Conservation (phyloP, 1,284 basidiomycete species). For the Lentinula novae-zelandiae region DNA sequence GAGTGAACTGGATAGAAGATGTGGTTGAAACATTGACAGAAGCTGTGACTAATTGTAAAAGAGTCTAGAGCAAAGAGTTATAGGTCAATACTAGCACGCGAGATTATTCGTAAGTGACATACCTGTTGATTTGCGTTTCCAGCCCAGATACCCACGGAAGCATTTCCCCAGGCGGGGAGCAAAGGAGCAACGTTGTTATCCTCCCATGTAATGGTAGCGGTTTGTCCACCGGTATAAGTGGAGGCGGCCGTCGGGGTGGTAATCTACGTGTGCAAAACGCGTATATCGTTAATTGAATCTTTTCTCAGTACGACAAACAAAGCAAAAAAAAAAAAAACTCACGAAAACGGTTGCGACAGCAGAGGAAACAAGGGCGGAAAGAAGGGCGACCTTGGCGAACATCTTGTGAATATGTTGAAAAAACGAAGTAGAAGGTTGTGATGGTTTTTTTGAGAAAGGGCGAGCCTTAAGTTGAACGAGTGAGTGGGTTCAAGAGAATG, state of each 20-base stretch:
- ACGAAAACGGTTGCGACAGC: constrained; percentile 60
- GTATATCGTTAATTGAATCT: not conserved
- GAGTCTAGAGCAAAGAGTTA: constrained; percentile 38
- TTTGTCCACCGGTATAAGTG: constrained; percentile 55
- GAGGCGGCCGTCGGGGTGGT: constrained; percentile 56
- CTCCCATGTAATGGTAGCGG: constrained; percentile 62
- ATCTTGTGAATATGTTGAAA: constrained; percentile 2
- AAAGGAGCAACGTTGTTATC: constrained; percentile 56
- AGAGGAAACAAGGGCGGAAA: constrained; percentile 52
- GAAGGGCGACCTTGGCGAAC: constrained; percentile 28
- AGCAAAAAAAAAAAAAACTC: constrained; percentile 24
- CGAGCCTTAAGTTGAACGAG: not conserved
- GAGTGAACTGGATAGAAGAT: constrained; percentile 51
- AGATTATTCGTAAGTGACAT: constrained; percentile 9
- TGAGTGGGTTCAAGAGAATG: not conserved
- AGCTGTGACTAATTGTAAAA: constrained; percentile 58
- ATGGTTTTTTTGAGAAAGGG: not conserved
- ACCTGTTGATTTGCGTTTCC: constrained; percentile 65
- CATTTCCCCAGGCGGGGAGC: constrained; percentile 56
- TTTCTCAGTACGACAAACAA: constrained; percentile 1
- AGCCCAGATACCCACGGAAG: constrained; percentile 66
- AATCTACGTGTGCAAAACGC: constrained; percentile 35
- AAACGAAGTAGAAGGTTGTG: not conserved
- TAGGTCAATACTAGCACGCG: not conserved
- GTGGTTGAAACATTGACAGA: constrained; percentile 60